Percentiles rank a stretch among this genome's conserved stretches.
Conservation (phyloP, 148 eudicot species). For the Tetragonia tetragonoides region DNA sequence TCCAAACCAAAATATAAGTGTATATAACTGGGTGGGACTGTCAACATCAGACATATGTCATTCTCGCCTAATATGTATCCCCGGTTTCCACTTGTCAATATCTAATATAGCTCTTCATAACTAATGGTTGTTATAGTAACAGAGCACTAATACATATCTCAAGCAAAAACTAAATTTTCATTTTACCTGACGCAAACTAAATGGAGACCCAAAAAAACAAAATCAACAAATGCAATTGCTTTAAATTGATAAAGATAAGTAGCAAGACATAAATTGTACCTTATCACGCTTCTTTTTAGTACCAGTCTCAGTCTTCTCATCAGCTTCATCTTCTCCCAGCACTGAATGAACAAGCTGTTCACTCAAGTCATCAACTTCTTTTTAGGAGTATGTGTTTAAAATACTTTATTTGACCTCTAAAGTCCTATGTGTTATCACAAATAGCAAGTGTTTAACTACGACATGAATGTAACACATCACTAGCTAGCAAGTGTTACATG, state of each 20-base stretch:
- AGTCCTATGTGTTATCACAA: no score
- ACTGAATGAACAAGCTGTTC: constrained; percentile 49
- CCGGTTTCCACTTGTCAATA: neutral
- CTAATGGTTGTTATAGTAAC: neutral
- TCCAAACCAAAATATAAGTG: no score
- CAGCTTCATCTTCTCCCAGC: constrained; percentile 48
- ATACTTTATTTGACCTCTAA: no score
- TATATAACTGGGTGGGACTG: no score
- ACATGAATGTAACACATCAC: no score
- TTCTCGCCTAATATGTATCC: neutral
- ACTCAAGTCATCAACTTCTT: constrained; percentile 54
- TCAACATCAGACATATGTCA: no score
- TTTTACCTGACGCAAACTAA: neutral
- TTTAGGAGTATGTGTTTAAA: no score
- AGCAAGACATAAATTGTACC: constrained; percentile 39
- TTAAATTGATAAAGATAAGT: neutral
- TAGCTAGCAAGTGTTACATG: no score
- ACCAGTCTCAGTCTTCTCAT: constrained; percentile 34
- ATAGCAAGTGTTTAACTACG: no score
- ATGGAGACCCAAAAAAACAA: neutral
- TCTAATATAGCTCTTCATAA: neutral
- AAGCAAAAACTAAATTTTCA: neutral
- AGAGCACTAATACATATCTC: neutral
- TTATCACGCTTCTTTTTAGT: constrained; percentile 66
- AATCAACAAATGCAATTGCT: neutral